phyloP scores from a whole-genome alignment of 1,284 basidiomycete species.

The Quambalaria eucalypti region DNA sequence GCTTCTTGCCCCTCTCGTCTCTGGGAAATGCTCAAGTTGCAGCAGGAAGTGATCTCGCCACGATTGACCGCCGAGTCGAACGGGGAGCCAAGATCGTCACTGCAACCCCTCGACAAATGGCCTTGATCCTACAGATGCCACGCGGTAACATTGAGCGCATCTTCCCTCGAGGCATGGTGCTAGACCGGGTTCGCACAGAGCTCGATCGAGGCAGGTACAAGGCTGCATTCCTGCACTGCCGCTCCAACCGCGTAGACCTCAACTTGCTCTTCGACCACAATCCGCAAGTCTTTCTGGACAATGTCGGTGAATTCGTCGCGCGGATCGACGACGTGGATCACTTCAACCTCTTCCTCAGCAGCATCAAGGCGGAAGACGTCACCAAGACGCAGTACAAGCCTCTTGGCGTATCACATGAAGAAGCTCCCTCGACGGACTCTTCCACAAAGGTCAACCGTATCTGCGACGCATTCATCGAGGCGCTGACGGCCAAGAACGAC shows the following conservation, averaged over 20 bases:
- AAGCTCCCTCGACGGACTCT: slow-evolving; percentile 4
- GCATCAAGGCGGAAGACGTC: slow-evolving; percentile 52
- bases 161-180: slow-evolving; percentile 80
- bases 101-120: slow-evolving; percentile 57
- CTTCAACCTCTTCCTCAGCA: slow-evolving; percentile 83
- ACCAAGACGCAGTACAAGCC: slow-evolving; percentile 46
- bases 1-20: slow-evolving; percentile 60
- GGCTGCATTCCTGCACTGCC: slow-evolving; percentile 77
- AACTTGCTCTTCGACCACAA: slow-evolving; percentile 77
- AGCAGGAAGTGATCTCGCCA: slow-evolving; percentile 1
- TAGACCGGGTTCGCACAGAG: slow-evolving; percentile 52
- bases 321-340: slow-evolving; percentile 84
- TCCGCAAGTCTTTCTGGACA: slow-evolving; percentile 58
- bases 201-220: slow-evolving; percentile 54
- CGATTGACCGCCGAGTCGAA: slow-evolving; percentile 36
- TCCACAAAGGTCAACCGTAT: slow-evolving; percentile 60
- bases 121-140: slow-evolving; percentile 80
- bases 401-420: slow-evolving; percentile 16
- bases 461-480: slow-evolving; percentile 67
- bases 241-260: slow-evolving; percentile 87
- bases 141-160: slow-evolving; percentile 93
- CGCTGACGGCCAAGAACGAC: slow-evolving; percentile 61
- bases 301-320: slow-evolving; percentile 58
- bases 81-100: slow-evolving; percentile 41
- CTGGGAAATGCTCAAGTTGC: slow-evolving; percentile 13